Percentiles rank a stretch among this genome's conserved stretches.
Evolutionary conservation across 192 early-diverging fungal genomes (phyloP).

Genomic region (Podila epigama): DNA sequence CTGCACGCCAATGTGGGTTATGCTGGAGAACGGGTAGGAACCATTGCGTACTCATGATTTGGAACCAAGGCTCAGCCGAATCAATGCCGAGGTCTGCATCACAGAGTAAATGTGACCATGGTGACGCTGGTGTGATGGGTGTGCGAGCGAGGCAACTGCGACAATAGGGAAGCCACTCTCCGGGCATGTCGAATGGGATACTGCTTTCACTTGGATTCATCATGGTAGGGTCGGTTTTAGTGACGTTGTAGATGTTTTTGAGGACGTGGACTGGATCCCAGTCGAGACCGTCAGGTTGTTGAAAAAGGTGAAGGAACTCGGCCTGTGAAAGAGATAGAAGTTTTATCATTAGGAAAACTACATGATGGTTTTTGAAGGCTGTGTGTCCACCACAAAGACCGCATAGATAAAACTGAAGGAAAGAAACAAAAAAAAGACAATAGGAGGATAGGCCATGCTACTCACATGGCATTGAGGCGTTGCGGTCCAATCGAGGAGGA

Average conservation of each 20-base stretch:
- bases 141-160: constrained; percentile 1
- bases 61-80: background rate
- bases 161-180: constrained; percentile 1
- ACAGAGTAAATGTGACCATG: constrained; percentile 34
- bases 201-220: no score
- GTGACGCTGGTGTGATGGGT: constrained; percentile 27
- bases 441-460: background rate
- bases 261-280: constrained; percentile 14
- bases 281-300: constrained; percentile 22
- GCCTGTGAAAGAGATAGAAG: constrained; percentile 2
- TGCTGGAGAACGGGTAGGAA: constrained; percentile 40
- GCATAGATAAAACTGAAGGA: background rate
- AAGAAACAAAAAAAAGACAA: background rate
- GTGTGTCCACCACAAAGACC: no score
- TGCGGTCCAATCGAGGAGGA: constrained; percentile 35
- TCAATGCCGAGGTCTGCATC: constrained; percentile 14
- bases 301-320: constrained; percentile 35
- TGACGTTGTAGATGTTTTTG: background rate
- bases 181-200: background rate
- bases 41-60: constrained; percentile 44
- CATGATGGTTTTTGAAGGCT: no score
- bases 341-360: background rate
- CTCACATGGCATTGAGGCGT: constrained; percentile 45
- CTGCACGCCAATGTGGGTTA: constrained; percentile 20
- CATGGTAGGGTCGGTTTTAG: no score